Conservation (phyloP, 2,329 filamentous ascomycete genomes). For the Cordyceps cateniannulata region DNA sequence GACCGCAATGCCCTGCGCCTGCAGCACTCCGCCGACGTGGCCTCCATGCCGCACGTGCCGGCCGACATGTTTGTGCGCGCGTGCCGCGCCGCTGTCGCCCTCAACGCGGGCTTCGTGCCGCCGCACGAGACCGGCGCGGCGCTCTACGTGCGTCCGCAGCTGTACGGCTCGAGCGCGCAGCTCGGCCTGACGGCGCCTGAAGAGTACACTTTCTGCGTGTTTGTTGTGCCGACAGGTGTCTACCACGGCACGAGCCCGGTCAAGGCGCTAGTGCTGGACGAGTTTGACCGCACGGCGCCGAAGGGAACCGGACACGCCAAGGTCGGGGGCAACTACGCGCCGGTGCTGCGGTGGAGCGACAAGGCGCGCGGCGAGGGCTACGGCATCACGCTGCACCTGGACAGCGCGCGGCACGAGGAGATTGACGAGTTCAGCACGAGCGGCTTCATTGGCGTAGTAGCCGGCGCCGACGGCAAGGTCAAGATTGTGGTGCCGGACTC, state of each 20-base stretch:
- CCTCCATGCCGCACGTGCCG: slow-evolving; percentile 78
- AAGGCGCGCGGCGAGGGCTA: slow-evolving; percentile 71
- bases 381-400: slow-evolving; percentile 91
- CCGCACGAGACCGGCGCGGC: slow-evolving; percentile 83
- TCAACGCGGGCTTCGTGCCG: slow-evolving; percentile 88
- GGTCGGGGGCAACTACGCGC: slow-evolving; percentile 92
- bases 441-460: slow-evolving; percentile 78
- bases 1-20: slow-evolving; percentile 77
- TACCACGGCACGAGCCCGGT: slow-evolving; percentile 89
- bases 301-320: slow-evolving; percentile 89
- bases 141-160: slow-evolving; percentile 84
- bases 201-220: slow-evolving; percentile 87
- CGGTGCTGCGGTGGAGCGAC: slow-evolving; percentile 82
- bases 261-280: slow-evolving; percentile 80
- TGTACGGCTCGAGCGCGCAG: slow-evolving; percentile 84
- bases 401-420: slow-evolving; percentile 75
- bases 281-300: slow-evolving; percentile 91
- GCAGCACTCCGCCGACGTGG: slow-evolving; percentile 75
- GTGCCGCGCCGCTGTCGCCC: slow-evolving; percentile 72
- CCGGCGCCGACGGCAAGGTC: slow-evolving; percentile 37
- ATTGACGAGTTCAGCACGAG: slow-evolving; percentile 95
- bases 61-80: slow-evolving; percentile 68
- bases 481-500: slow-evolving; percentile 85
- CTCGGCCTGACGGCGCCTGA: slow-evolving; percentile 81
- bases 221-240: slow-evolving; percentile 84